Base-by-base conservation (phyloP, 768 basidiomycete species). In the Baorangia bicolor region DNA sequence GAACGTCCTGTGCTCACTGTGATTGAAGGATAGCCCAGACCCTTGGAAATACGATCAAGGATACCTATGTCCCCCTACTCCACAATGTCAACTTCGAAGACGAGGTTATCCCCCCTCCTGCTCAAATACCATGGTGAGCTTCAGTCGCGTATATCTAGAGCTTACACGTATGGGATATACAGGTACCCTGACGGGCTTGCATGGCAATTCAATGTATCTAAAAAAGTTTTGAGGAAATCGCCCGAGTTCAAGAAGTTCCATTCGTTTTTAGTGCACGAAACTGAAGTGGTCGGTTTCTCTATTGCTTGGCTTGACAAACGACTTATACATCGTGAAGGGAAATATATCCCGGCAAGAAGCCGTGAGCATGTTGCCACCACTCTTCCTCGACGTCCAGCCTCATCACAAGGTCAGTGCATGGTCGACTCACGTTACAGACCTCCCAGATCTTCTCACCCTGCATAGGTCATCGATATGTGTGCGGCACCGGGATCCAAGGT, bases 401-500 rank as follows among this genome's bases (percentile, higher is more conserved):
- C 90, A 97, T 68, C 96, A 98, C 69, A 78, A 76, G 64, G 90
- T 86, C 66, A 48, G 79, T 73, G 12, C 11, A 28, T n/a, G 38
- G 9, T 45, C 49, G 33, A 41, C 12, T 42, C 33, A 23, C 35
- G 4, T 44, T 23, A 23, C 42, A 20, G 35, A n/a, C n/a, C 38
- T 52, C n/a, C 34, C 28, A 27, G 20, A 23, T 23, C 2, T 35
- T 53, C 37, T 53, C 42, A 46, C 20, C 52, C 45, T 18, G 20
- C 2, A 53, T 42, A 90, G 85, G 89, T 92, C 20, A 85, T 98
- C 64, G 97, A 99, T 71, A 94, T 96, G 92, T 99, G 97, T 68
- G 97, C 97, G 18, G 96, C 97, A 2, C 97, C 97, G 0, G 97
- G 97, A 6, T 97, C 94, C 23, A 99, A 99, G 78, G 92, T 90